Base-by-base conservation (phyloP, 2,329 filamentous ascomycete species). In the Phialophora verrucosa region DNA sequence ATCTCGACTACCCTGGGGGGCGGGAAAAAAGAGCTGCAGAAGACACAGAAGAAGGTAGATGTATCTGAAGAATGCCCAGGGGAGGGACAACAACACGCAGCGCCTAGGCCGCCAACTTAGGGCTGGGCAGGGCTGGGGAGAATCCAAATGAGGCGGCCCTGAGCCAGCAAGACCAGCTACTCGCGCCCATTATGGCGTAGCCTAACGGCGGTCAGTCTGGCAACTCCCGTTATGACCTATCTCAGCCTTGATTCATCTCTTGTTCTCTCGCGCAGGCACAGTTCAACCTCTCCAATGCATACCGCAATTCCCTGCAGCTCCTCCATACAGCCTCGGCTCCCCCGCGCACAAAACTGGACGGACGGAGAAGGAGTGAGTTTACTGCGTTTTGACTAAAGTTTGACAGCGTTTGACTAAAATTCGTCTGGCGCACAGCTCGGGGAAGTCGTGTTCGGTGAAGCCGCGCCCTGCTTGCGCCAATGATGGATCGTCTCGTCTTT, bases 381-480 rank as follows among this genome's bases (percentile, higher is more conserved):
- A 53, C 20, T 29, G 49, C 27, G 20, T 12, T 23, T 53, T 53
- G 49, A 53, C 49, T 27, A 53, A 53, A 53, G 27, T 29, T 53
- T 53, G 49, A 53, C 49, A 27, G 23, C 17, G 49, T 27, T 27
- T 53, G 49, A 53, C 49, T 29, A 12, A 53, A 53, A 53, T 2
- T 3, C 49, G 23, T 23, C 14, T 53, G 49, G 49, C 23, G 20
- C 27, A n/a, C 14, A 53, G 23, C 23, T 27, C 49, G 49, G 27
- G 49, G 23, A 25, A 25, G 49, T 53, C 27, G 49, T 29, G 23
- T 17, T 53, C 49, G 49, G 49, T 12, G 20, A 53, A 17, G 23
- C 49, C 49, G 49, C 49, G 27, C 49, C 49, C 49, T 53, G 27
- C 20, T 53, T 27, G 23, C 23, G 20, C 49, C 49, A 53, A 53